phyloP scores from a whole-genome alignment of 2,329 filamentous ascomycete species.

The Trichoderma oligosporum region DNA sequence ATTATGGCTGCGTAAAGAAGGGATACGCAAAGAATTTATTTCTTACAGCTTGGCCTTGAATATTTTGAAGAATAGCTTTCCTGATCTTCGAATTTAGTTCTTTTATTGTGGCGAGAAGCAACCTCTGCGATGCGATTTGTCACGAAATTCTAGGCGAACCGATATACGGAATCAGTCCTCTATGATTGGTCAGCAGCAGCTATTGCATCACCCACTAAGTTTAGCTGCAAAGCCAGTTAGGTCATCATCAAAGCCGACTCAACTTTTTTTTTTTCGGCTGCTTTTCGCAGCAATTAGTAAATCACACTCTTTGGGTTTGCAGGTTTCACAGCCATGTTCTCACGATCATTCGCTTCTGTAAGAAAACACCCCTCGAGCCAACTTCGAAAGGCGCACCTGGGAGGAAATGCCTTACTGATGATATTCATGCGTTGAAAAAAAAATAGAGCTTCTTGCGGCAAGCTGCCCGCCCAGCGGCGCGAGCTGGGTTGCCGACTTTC shows the following conservation, averaged over 20 bases:
- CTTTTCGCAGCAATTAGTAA: conserved; percentile 1
- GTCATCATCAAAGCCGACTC: neutral
- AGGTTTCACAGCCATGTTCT: conserved; percentile 26
- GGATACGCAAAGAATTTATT: neutral
- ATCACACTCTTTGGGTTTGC: neutral
- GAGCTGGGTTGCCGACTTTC: conserved; percentile 26
- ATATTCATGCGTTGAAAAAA: neutral
- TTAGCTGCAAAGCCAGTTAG: neutral
- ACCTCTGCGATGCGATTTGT: conserved; percentile 5
- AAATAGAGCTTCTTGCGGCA: conserved; percentile 38
- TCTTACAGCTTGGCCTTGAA: too few species aligned
- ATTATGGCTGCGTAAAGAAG: neutral
- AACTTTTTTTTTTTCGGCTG: neutral
- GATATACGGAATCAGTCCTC: neutral
- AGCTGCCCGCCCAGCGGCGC: conserved; percentile 35
- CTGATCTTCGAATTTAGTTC: neutral
- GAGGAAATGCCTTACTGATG: neutral
- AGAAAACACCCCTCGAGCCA: too few species aligned
- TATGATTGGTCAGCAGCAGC: conserved; percentile 21
- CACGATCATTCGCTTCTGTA: conserved; percentile 28
- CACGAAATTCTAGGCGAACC: neutral
- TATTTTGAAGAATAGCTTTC: neutral
- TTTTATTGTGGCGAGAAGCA: neutral
- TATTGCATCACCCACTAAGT: conserved; percentile 18
- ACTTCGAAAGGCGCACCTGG: neutral